Percentiles rank a stretch among this genome's conserved stretches.
Evolutionary conservation across 2,329 filamentous ascomycete genomes (phyloP).

Genomic region (Tolypocladium endophyticum): DNA sequence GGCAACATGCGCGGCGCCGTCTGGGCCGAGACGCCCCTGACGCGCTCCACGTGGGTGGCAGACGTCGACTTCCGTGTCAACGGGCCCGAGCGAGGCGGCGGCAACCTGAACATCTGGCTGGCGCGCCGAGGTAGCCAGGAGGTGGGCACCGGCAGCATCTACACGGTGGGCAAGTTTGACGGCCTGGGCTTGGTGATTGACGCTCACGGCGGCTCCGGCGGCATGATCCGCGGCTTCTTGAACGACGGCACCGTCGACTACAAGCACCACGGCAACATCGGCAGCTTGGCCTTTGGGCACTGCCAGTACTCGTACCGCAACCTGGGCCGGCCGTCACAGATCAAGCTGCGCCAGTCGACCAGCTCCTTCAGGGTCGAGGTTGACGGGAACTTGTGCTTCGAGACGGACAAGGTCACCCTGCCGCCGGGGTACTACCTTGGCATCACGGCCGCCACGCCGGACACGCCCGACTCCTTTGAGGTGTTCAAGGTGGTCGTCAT

Average conservation of each 20-base stretch:
- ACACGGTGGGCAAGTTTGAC: slow-evolving; percentile 77
- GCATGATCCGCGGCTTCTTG: slow-evolving; percentile 81
- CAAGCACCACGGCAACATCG: slow-evolving; percentile 63
- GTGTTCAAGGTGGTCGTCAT: slow-evolving; percentile 76
- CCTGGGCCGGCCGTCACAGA: slow-evolving; percentile 68
- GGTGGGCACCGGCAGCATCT: slow-evolving; percentile 66
- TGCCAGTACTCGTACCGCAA: slow-evolving; percentile 90
- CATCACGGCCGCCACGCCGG: slow-evolving; percentile 76
- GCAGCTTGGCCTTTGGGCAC: slow-evolving; percentile 84
- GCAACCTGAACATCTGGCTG: slow-evolving; percentile 93
- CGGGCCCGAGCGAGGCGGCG: slow-evolving; percentile 74
- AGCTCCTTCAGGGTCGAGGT: slow-evolving; percentile 66
- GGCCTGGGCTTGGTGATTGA: slow-evolving; percentile 84
- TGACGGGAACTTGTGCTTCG: slow-evolving; percentile 74
- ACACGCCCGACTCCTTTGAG: slow-evolving; percentile 91
- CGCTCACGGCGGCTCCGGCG: slow-evolving; percentile 64
- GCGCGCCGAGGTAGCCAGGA: slow-evolving; percentile 54
- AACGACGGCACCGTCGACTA: slow-evolving; percentile 84
- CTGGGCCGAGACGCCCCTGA: slow-evolving; percentile 60
- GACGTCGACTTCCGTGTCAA: slow-evolving; percentile 82
- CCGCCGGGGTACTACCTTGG: slow-evolving; percentile 78
- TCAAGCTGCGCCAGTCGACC: slow-evolving; percentile 60
- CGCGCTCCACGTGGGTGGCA: slow-evolving; percentile 63
- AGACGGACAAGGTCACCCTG: slow-evolving; percentile 66
- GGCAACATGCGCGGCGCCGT: slow-evolving; percentile 76